These are phyloP conservation scores for Cylindrotheca fusiformis DNA, from an alignment of 108 stramenopile species.

Conservation along the genomic window DNA sequence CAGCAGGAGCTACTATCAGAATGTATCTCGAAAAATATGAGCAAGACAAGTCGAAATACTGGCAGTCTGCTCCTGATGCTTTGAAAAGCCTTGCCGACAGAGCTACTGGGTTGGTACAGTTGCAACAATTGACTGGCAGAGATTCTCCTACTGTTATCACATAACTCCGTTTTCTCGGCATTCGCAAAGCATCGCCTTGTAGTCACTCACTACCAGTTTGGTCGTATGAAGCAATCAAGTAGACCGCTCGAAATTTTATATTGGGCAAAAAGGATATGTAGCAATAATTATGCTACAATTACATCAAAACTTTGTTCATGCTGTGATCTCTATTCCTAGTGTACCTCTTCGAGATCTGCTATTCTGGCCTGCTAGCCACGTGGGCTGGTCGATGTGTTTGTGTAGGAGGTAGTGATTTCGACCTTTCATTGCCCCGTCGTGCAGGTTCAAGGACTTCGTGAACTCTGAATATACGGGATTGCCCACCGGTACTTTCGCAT, in stretches of 20 bases:
- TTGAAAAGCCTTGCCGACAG: slow-evolving; percentile 72
- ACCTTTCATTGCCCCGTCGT: slow-evolving; percentile 75
- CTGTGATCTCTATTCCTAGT: slow-evolving; percentile 23
- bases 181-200: background rate
- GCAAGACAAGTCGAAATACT: slow-evolving; percentile 60
- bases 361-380: slow-evolving; percentile 43
- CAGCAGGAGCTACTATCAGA: slow-evolving; percentile 96
- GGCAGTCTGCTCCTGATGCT: slow-evolving; percentile 65
- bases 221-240: background rate
- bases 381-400: slow-evolving; percentile 52
- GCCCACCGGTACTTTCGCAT: slow-evolving; percentile 32
- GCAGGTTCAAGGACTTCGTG: slow-evolving; percentile 72
- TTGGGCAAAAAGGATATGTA: no score
- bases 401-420: slow-evolving; percentile 60
- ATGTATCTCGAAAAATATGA: slow-evolving; percentile 98
- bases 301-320: background rate
- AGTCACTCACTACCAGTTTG: background rate
- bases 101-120: slow-evolving; percentile 65
- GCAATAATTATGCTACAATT: no score
- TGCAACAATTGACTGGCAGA: slow-evolving; percentile 72
- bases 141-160: slow-evolving; percentile 84
- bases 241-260: no score
- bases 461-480: slow-evolving; percentile 72
- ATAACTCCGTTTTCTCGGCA: slow-evolving; percentile 21
- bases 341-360: slow-evolving; percentile 3